These are phyloP conservation scores for Plantago coronopus DNA, from an alignment of 305 asterid species.

Conservation along the genomic window DNA sequence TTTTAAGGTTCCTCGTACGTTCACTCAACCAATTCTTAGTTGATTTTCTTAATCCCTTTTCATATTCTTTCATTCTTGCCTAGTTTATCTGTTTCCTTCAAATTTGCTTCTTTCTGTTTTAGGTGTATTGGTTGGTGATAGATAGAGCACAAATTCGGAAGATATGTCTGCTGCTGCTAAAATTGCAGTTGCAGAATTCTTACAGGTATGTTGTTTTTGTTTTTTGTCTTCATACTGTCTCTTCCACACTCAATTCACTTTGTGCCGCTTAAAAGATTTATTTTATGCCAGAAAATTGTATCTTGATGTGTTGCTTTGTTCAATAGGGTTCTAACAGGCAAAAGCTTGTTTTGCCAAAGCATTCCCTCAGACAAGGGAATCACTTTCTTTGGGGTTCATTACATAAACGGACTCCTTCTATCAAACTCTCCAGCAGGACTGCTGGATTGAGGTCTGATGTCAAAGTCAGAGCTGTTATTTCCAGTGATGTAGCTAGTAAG, in stretches of 20 bases:
- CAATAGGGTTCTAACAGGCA: slow-evolving; percentile 64
- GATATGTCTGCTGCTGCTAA: slow-evolving; percentile 43
- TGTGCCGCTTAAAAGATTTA: not conserved
- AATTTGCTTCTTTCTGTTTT: no score
- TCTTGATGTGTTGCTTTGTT: slow-evolving; percentile 14
- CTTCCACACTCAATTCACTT: not conserved
- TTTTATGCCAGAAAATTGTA: not conserved
- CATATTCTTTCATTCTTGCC: no score
- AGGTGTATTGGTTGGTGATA: slow-evolving; percentile 6
- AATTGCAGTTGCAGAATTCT: slow-evolving; percentile 46
- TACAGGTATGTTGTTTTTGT: slow-evolving; percentile 44
- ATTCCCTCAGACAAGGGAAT: slow-evolving; percentile 42
- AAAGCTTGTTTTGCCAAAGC: slow-evolving; percentile 52
- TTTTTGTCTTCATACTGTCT: not conserved
- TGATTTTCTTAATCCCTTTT: no score
- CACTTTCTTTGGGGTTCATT: slow-evolving; percentile 58
- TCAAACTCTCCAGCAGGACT: slow-evolving; percentile 31
- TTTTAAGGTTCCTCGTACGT: no score
- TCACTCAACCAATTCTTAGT: no score
- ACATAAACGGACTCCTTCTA: slow-evolving; percentile 27
- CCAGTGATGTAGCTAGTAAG: slow-evolving; percentile 35
- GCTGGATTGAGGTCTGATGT: slow-evolving; percentile 21
- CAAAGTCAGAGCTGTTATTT: slow-evolving; percentile 48
- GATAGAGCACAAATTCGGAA: not conserved
- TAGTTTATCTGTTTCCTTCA: no score